Evolutionary conservation across 2,329 filamentous ascomycete genomes (phyloP), one percentile per base, ranked within the genome.

Genomic region (Sclerotinia trifoliorum): DNA sequence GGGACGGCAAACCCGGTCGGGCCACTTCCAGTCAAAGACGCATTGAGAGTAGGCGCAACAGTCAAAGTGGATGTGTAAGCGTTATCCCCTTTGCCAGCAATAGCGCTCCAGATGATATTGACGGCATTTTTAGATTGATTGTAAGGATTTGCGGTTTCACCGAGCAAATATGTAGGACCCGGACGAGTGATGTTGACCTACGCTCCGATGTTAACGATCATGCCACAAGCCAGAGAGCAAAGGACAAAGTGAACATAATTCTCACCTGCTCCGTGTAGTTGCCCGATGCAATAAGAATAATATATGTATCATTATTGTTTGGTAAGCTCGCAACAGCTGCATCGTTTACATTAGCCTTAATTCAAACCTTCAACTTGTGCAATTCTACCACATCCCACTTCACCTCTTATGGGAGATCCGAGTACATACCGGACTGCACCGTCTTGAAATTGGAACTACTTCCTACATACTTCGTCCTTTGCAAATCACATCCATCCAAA

Each of bases 1-100:
- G 87, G 85, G 0, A 91, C 86, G 0, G 85, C 78, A 72, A 83
- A 87, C 0, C 88, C 88, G 0, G 85, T 88, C 0, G 88, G 82
- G 0, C 88, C 88, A 5, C 82, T 80, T 5, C 88, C 88, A 0
- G 87, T 90, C 29, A 87, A 78, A 15, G 84, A 86, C 11, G 87
- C 82, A 71, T 90, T 85, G 58, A 89, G 81, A 0, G 83, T 90
- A 0, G 88, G 88, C 0, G 87, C 86, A 6, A 90, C 82, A 0
- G 87, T 88, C 65, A 90, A 76, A 0, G 86, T 85, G 42, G 84
- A 83, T 0, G 87, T 90, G 71, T 82, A 88, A 1, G 85, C 86
- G 71, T 90, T 90, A 76, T 90, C 88, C 5, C 52, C 82, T 74
- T 70, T 80, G 1, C 71, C 83, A 69, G 80, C 82, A 32, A 84